Evolutionary conservation across 2,329 filamentous ascomycete genomes (phyloP).

Genomic region (Colletotrichum sp.): DNA sequence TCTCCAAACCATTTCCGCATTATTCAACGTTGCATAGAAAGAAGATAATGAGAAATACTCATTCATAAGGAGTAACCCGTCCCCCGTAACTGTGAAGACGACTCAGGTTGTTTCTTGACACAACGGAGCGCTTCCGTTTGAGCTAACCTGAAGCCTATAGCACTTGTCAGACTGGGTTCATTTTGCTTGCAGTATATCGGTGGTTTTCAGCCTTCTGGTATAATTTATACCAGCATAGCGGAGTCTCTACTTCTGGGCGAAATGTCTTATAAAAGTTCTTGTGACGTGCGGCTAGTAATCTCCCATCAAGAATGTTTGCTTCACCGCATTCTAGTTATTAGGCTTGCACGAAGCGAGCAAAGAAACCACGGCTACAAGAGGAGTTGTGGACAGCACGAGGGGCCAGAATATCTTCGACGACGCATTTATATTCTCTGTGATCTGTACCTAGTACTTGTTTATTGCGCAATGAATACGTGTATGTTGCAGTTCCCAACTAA

Average conservation of each 20-base stretch:
- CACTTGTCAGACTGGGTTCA: neutral
- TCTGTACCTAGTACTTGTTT: neutral
- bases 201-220: neutral
- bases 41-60: accelerated
- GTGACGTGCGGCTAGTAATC: accelerated
- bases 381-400: neutral
- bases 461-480: neutral
- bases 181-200: neutral
- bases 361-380: neutral
- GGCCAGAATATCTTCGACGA: accelerated
- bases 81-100: accelerated
- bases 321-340: too few relatives aligned
- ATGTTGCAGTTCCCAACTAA: too few relatives aligned
- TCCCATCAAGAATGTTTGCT: too few relatives aligned
- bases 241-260: neutral
- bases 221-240: accelerated
- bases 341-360: neutral
- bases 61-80: accelerated
- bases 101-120: accelerated
- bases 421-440: accelerated
- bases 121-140: neutral
- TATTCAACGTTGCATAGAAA: neutral
- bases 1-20: neutral
- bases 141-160: accelerated
- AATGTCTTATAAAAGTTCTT: neutral